Evolutionary conservation across 1,139 yeast genomes (phyloP), one percentile per base, ranked within the genome.

Genomic region (Nakaseomyces delphensis): DNA sequence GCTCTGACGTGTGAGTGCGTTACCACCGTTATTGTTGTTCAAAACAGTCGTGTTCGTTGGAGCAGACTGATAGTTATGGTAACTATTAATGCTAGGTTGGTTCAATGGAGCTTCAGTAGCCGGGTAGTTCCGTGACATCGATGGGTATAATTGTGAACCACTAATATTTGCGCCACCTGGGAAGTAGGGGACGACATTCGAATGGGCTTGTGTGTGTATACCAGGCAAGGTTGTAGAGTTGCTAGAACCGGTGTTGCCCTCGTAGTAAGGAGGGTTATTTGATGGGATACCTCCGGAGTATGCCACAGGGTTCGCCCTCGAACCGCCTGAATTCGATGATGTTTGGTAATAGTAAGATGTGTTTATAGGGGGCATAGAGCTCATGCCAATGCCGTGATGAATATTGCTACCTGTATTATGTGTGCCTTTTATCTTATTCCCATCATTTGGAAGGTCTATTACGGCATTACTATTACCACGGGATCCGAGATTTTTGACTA

Each of bases 331-430:
- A 33, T 20, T 33, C 10, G 37, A 11, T 13, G 25, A 5, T 4
- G 6, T 11, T n/a, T n/a, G 16, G 11, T 20, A 33, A 13, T 33
- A 33, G 27, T 33, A 21, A 7, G 37, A 21, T 7, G 27, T n/a
- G 18, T 33, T 33, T 20, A 33, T n/a, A 20, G 37, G 27, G 13
- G 37, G 37, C 4, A 33, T 33, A n/a, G 37, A 13, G 3, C 9
- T 21, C 5, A 33, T 9, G 11, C n/a, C 21, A 6, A 25, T 27
- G 13, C 27, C 9, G 8, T 18, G n/a, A 20, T 25, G 14, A 20
- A 21, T 33, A 18, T 18, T 21, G 18, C 21, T 33, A 13, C 37
- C 37, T 8, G 27, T 20, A 33, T 15, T 33, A 8, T 20, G 25
- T n/a, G 7, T 20, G n/a, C 27, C 14, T 5, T 20, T 33, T 13